Base-by-base conservation (phyloP, 805 yeast species). In the Starmerella sp. region DNA sequence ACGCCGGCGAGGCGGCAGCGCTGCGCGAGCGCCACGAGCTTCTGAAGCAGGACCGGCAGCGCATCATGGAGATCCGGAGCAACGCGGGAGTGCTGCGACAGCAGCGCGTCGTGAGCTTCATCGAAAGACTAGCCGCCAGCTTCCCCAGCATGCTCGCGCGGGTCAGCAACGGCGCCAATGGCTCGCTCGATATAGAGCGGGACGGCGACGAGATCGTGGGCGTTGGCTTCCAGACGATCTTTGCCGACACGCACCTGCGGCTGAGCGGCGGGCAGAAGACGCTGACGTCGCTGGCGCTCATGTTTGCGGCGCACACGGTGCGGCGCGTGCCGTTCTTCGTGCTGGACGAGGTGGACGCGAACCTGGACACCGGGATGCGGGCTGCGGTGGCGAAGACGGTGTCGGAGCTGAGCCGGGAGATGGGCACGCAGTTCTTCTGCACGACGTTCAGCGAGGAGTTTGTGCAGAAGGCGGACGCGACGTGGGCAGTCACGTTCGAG, bases 281-380 rank as follows among this genome's bases (percentile, higher is more conserved):
- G 0, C 73, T 93, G n/a, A 90, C 97, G 73, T 97, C 98, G 0
- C 81, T 93, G 62, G 90, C 97, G 0, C 76, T 93, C 51, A 90
- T 93, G 60, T 75, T 93, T 55, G 97, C 98, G 4, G 87, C 91
- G 57, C 98, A 93, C 71, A 81, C 79, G 65, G 87, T 95, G 60
- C 97, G 93, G 62, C 97, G 97, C 10, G 97, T 97, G 8, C 97
- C 97, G 49, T 93, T 93, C 68, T 93, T 93, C 66, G 70, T 93
- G 48, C 91, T 93, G 69, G 98, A 93, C 69, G 98, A 93, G 72
- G 84, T 93, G 56, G 98, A 93, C 71, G 97, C 97, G 5, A 93
- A 91, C 62, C 74, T 93, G 59, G 98, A 93, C 69, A 80, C 95
- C 2, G 96, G 86, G 65, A 91, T 90, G 66, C 78, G 98, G 63